phyloP scores from a whole-genome alignment of 1,284 basidiomycete genomes.

The Naganishia albida region DNA sequence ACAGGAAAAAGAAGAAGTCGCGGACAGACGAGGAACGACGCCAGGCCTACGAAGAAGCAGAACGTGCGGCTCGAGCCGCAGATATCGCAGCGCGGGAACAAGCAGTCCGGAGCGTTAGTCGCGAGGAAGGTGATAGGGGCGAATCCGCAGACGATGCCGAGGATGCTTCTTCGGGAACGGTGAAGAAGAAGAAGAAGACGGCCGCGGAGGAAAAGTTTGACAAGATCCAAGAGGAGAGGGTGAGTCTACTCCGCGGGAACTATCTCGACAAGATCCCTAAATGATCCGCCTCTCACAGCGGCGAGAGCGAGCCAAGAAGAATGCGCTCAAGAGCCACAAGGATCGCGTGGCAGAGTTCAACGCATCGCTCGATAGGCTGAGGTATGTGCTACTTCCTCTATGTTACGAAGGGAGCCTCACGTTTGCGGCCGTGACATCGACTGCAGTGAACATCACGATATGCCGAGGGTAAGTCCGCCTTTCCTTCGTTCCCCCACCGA shows the following conservation, averaged over 20 bases:
- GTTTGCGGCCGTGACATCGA: neutral
- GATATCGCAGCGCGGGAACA: slow-evolving; percentile 12
- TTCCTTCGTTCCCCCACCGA: neutral
- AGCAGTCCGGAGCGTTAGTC: slow-evolving; percentile 11
- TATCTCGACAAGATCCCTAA: too few species aligned
- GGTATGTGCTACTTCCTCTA: neutral
- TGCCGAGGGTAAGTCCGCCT: slow-evolving; percentile 31
- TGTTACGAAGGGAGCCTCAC: neutral
- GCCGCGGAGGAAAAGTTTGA: slow-evolving; percentile 36
- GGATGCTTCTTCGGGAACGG: slow-evolving; percentile 4
- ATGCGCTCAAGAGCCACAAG: slow-evolving; percentile 34
- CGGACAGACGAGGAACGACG: slow-evolving; percentile 27
- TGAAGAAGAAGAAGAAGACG: slow-evolving; percentile 32
- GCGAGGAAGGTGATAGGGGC: slow-evolving; percentile 17
- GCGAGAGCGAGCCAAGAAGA: slow-evolving; percentile 34
- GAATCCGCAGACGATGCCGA: slow-evolving; percentile 18
- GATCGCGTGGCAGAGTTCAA: slow-evolving; percentile 35
- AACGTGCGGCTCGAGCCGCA: slow-evolving; percentile 25
- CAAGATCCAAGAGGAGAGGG: slow-evolving; percentile 35
- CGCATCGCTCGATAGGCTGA: slow-evolving; percentile 34
- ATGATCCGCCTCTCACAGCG: slow-evolving; percentile 13
- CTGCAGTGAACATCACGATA: slow-evolving; percentile 33
- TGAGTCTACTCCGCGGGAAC: slow-evolving; percentile 5
- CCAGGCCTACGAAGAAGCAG: slow-evolving; percentile 11
- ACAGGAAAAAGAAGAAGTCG: slow-evolving; percentile 33